Conservation (phyloP, 2,329 filamentous ascomycete genomes). For the Penicillium sp. region DNA sequence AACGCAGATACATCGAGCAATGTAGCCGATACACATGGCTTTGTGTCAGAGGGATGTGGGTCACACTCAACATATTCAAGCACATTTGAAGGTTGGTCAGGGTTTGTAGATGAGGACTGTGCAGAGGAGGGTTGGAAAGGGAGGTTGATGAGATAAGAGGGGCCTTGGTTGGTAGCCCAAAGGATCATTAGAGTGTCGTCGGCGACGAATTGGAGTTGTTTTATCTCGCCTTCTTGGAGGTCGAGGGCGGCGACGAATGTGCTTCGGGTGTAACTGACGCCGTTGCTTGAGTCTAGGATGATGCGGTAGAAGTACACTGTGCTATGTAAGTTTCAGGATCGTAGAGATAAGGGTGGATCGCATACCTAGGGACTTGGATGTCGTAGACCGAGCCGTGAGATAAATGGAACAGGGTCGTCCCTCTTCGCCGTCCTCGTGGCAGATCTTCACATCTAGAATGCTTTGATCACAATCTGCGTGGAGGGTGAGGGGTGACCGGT, state of each 20-base stretch:
- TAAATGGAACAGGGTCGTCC: conserved; percentile 33
- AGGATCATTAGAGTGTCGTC: conserved; percentile 63
- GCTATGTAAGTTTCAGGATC: neutral
- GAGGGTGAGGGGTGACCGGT: conserved; percentile 58
- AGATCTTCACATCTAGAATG: conserved; percentile 61
- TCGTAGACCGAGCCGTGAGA: conserved; percentile 33
- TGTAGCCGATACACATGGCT: conserved; percentile 12
- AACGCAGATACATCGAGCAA: conserved; percentile 23
- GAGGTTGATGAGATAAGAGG: conserved; percentile 35
- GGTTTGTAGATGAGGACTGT: neutral
- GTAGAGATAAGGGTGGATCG: neutral
- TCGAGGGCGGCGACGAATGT: conserved; percentile 33
- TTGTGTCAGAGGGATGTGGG: conserved; percentile 6
- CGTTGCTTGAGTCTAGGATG: conserved; percentile 56
- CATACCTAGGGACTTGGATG: conserved; percentile 37
- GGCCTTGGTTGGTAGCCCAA: conserved; percentile 28
- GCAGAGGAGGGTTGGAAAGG: conserved; percentile 26
- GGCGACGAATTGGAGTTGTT: conserved; percentile 69
- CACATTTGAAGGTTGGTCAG: conserved; percentile 7
- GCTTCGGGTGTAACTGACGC: conserved; percentile 54
- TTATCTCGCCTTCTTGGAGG: conserved; percentile 36
- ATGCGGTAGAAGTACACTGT: conserved; percentile 61
- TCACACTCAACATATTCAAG: conserved; percentile 24
- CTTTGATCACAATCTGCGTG: conserved; percentile 39
- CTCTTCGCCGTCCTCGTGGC: conserved; percentile 39